Conservation (phyloP, 2,329 filamentous ascomycete species). For the Chrysosporium queenslandicum region DNA sequence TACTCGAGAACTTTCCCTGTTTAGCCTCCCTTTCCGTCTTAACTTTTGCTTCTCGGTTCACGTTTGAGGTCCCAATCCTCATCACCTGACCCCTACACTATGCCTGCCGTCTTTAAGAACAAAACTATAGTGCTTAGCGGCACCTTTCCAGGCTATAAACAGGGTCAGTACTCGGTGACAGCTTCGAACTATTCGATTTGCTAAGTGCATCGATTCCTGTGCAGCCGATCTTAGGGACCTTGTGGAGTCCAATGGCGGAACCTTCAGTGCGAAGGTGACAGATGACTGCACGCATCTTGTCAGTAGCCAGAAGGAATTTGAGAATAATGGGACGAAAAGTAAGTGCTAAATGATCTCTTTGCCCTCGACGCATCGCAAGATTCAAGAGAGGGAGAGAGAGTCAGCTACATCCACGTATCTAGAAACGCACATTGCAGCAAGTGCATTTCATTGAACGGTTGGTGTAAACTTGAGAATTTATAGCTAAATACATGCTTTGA, state of each 20-base stretch:
- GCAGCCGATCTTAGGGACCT: constrained; percentile 26
- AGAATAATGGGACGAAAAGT: constrained; percentile 31
- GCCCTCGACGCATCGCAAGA: neutral
- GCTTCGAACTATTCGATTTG: neutral
- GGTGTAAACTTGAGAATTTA: too few species aligned
- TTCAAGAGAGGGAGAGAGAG: too few species aligned
- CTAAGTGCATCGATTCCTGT: neutral
- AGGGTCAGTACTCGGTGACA: constrained; percentile 30
- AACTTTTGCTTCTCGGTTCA: neutral
- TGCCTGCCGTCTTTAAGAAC: constrained; percentile 25
- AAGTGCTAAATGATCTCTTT: constrained; percentile 15
- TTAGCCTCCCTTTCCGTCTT: neutral
- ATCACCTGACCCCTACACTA: constrained; percentile 11
- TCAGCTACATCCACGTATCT: neutral
- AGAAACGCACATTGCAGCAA: neutral
- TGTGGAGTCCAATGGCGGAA: constrained; percentile 29
- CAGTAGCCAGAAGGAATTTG: constrained; percentile 29
- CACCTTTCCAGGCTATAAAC: constrained; percentile 46
- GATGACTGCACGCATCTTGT: constrained; percentile 33
- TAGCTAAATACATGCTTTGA: neutral
- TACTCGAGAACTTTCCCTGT: neutral
- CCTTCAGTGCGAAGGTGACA: constrained; percentile 25
- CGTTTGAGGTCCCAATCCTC: neutral
- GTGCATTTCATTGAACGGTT: too few species aligned
- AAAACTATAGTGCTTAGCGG: constrained; percentile 49